Evolutionary conservation across 1,284 basidiomycete genomes (phyloP).

Genomic region (Amylostereum chailletii): DNA sequence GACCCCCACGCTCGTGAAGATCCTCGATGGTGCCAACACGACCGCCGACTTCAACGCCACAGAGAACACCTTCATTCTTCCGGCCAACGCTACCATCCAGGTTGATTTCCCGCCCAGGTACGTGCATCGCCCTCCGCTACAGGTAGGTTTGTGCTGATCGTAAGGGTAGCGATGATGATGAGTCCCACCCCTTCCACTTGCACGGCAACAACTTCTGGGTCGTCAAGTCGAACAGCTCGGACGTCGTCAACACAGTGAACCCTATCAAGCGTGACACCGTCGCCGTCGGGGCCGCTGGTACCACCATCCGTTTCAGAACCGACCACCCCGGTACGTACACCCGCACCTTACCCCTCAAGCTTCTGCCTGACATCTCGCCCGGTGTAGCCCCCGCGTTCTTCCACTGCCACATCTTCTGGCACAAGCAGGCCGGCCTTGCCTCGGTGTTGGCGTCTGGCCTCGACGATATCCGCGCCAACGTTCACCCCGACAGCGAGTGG

Average conservation of each 20-base stretch:
- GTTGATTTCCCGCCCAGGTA: constrained; percentile 11
- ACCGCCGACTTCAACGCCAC: constrained; percentile 16
- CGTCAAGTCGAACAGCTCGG: not conserved
- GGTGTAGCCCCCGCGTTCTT: no score
- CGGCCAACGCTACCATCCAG: constrained; percentile 16
- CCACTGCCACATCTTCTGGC: no score
- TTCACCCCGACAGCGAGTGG: no score
- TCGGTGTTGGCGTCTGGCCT: no score
- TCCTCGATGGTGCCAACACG: constrained; percentile 17
- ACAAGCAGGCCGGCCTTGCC: no score
- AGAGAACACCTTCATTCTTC: constrained; percentile 23
- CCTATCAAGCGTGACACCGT: constrained; percentile 3
- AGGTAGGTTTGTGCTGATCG: no score
- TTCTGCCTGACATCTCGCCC: no score
- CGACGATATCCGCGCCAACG: no score
- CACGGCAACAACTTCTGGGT: not conserved
- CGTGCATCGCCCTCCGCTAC: no score
- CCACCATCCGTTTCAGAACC: not conserved
- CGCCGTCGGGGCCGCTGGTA: not conserved
- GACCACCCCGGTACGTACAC: not conserved
- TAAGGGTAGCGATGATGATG: no score
- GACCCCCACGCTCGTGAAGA: constrained; percentile 19
- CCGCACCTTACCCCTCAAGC: no score
- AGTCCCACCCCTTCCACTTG: not conserved
- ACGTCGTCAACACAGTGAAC: not conserved